phyloP scores from a whole-genome alignment of 768 basidiomycete genomes.

The Russula brevipes region DNA sequence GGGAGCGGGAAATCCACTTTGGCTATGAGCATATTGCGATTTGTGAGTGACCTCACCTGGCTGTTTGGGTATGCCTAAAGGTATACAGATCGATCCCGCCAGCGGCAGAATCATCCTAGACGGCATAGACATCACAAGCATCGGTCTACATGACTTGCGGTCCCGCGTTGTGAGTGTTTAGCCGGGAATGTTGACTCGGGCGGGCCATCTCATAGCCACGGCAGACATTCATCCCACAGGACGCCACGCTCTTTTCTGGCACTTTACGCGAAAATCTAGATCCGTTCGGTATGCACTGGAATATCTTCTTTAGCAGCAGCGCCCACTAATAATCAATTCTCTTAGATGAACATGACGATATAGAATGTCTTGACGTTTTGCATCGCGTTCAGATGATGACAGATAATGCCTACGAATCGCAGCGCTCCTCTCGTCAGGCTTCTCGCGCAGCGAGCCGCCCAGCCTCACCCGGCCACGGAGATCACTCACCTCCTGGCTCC shows the following conservation, averaged over 20 bases:
- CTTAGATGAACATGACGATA: constrained; percentile 69
- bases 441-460: constrained; percentile 46
- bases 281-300: constrained; percentile 49
- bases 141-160: constrained; percentile 80
- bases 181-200: background rate
- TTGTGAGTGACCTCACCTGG: constrained; percentile 42
- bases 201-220: constrained; percentile 1
- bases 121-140: constrained; percentile 81
- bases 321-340: background rate
- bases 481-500: constrained; percentile 34
- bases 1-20: constrained; percentile 80
- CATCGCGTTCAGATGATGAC: constrained; percentile 74
- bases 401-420: constrained; percentile 45
- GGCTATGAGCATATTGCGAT: constrained; percentile 81
- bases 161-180: constrained; percentile 54
- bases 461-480: constrained; percentile 38
- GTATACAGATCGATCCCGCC: constrained; percentile 60
- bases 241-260: constrained; percentile 76
- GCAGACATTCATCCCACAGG: constrained; percentile 72
- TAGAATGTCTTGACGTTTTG: constrained; percentile 75
- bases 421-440: constrained; percentile 44
- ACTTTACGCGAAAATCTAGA: constrained; percentile 72
- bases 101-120: constrained; percentile 76
- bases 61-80: background rate
- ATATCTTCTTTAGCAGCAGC: background rate